Base-by-base conservation (phyloP, 129 eudicot species). In the Dittrichia graveolens region DNA sequence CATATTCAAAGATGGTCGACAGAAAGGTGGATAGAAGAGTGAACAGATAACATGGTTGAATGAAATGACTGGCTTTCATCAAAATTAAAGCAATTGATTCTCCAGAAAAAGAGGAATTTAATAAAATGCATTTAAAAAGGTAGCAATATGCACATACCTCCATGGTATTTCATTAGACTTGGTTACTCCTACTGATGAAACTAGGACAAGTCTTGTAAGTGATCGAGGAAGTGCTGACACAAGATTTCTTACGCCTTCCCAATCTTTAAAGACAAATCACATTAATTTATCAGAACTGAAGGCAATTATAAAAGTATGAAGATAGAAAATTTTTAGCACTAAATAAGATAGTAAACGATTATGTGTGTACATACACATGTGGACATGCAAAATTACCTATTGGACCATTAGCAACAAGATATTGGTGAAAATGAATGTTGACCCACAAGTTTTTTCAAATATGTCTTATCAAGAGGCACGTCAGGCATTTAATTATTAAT, bases 121-220 rank as follows among this genome's bases (percentile, higher is more conserved):
- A 59, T 8, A 18, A 44, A 18, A 66, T 3, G 56, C 44, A 15
- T 31, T 35, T 54, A 58, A 41, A 0, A 15, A 35, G 31, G 42
- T 8, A 67, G 13, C 10, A n/a, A 8, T 39, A 69, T 19, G 37
- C 31, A 9, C 69, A 61, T 88, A 95, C 99, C 97, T 95, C 99
- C 99, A 95, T 47, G 99, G 99, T 48, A 95, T 73, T 80, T 95
- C 97, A 74, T 83, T 86, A 63, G 71, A 88, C 89, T 95, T 95
- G 81, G 99, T 95, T 16, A 95, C 99, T 79, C 99, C 99, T 10
- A 95, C 87, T 1, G 99, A 95, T 59, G 99, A 90, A 62, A 95
- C 99, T 59, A 95, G 89, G 67, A 95, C 78, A 44, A 95, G 71
- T 85, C 97, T 88, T 84, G 90, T 80, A 39, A 95, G 66, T 5